Evolutionary conservation across 768 basidiomycete species (phyloP).

Genomic region (Boletus edulis): DNA sequence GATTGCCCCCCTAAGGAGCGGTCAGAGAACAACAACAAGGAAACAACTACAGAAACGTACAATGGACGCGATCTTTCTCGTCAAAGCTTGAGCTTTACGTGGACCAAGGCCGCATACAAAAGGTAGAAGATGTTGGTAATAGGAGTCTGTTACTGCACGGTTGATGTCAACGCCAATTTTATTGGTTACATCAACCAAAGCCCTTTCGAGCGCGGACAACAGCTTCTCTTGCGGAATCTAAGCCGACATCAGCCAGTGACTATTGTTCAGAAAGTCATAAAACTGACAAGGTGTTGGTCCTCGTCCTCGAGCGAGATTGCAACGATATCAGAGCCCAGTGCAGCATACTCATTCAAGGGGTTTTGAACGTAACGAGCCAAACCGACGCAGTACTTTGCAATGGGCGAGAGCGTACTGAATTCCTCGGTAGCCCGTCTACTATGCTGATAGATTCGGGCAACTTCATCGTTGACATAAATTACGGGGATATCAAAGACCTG

Average conservation of each 20-base stretch:
- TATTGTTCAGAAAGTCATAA: background rate
- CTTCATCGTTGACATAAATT: conserved; percentile 84
- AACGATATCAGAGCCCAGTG: conserved; percentile 79
- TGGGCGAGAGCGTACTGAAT: conserved; percentile 71
- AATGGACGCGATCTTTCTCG: conserved; percentile 74
- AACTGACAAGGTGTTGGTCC: conserved; percentile 77
- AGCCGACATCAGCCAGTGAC: conserved; percentile 4
- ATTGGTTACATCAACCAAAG: conserved; percentile 87
- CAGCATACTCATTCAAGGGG: conserved; percentile 92
- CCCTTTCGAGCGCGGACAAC: conserved; percentile 75
- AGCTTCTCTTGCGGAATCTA: conserved; percentile 89
- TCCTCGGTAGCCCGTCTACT: conserved; percentile 83
- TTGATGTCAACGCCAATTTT: conserved; percentile 97
- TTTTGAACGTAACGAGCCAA: conserved; percentile 91
- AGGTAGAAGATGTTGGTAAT: conserved; percentile 85
- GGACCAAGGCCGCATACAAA: conserved; percentile 94
- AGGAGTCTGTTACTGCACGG: conserved; percentile 81
- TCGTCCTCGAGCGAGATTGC: conserved; percentile 84
- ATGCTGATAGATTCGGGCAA: conserved; percentile 92
- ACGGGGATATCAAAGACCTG: conserved; percentile 63
- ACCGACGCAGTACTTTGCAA: conserved; percentile 90
- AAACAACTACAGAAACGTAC: conserved; percentile 42
- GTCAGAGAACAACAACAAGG: background rate
- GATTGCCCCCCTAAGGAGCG: conserved; percentile 69
- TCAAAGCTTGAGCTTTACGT: conserved; percentile 82